Evolutionary conservation across 2,329 filamentous ascomycete genomes (phyloP).

Genomic region (Sclerotinia sclerotiorum): DNA sequence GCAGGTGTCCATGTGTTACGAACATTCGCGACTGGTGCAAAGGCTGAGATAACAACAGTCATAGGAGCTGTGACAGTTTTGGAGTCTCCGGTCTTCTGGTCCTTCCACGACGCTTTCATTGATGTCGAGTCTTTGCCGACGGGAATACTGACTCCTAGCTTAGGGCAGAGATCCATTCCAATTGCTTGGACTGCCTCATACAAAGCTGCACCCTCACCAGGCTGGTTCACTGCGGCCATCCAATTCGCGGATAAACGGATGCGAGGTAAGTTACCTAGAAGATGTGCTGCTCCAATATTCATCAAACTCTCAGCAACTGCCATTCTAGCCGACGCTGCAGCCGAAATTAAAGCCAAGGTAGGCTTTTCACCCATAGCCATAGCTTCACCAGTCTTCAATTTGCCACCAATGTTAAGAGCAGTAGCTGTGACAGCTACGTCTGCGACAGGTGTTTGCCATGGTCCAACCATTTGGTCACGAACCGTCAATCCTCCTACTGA

Average conservation of each 20-base stretch:
- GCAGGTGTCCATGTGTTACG: constrained; percentile 92
- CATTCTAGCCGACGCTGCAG: constrained; percentile 91
- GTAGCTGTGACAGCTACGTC: constrained; percentile 92
- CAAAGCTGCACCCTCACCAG: constrained; percentile 85
- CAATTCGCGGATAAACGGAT: constrained; percentile 94
- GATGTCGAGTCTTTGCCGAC: constrained; percentile 98
- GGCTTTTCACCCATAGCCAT: constrained; percentile 97
- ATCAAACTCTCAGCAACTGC: constrained; percentile 90
- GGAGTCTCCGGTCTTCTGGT: constrained; percentile 60
- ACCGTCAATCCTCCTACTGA: constrained; percentile 86
- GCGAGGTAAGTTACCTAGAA: constrained; percentile 58
- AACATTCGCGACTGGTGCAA: constrained; percentile 79
- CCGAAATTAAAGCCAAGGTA: constrained; percentile 82
- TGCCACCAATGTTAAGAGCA: constrained; percentile 65
- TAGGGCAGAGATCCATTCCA: constrained; percentile 86
- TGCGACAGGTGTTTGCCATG: constrained; percentile 91
- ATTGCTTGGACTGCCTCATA: constrained; percentile 94
- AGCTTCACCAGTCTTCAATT: constrained; percentile 81
- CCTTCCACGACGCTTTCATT: constrained; percentile 97
- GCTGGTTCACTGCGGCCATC: constrained; percentile 96
- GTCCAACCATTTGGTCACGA: constrained; percentile 93
- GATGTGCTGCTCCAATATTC: constrained; percentile 82
- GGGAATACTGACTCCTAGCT: constrained; percentile 88
- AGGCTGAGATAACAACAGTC: constrained; percentile 87
- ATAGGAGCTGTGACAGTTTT: constrained; percentile 92